phyloP scores from a whole-genome alignment of 116 monocot species.

The Cymodocea nodosa region DNA sequence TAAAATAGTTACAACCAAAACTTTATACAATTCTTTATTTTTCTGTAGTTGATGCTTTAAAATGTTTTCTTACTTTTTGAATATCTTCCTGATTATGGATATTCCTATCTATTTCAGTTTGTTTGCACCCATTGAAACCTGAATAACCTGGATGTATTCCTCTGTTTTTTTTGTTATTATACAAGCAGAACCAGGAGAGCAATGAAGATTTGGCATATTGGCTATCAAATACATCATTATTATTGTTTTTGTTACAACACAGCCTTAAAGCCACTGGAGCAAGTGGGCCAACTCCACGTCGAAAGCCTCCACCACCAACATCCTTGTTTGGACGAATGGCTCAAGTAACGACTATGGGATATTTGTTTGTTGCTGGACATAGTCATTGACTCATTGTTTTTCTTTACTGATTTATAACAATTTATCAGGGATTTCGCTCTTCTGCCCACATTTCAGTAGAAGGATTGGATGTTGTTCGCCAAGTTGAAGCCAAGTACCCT shows the following conservation, averaged over 20 bases:
- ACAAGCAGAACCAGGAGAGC: conserved; percentile 66
- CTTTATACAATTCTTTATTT: too few relatives aligned
- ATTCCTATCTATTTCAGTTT: not conserved
- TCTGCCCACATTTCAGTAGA: conserved; percentile 44
- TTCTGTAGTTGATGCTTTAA: too few relatives aligned
- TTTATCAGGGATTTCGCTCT: conserved; percentile 54
- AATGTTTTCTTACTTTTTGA: not conserved
- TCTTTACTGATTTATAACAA: conserved; percentile 3
- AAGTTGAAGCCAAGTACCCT: conserved; percentile 73
- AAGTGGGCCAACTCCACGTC: conserved; percentile 28
- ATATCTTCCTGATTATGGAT: not conserved
- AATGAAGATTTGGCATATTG: conserved; percentile 81
- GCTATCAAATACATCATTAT: conserved; percentile 70
- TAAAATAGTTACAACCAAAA: too few relatives aligned
- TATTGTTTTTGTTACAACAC: conserved; percentile 74
- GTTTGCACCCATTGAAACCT: not conserved
- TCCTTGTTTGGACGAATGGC: conserved; percentile 95
- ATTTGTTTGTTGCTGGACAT: not conserved
- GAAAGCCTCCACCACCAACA: conserved; percentile 56
- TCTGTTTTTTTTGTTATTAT: not conserved
- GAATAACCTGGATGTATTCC: not conserved
- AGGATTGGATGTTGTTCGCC: conserved; percentile 41
- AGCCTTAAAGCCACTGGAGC: conserved; percentile 66
- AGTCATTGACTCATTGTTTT: not conserved
- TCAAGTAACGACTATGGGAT: conserved; percentile 25